Conservation (phyloP, 371 early-diverging fungal species). For the Haplosporangium sp. region DNA sequence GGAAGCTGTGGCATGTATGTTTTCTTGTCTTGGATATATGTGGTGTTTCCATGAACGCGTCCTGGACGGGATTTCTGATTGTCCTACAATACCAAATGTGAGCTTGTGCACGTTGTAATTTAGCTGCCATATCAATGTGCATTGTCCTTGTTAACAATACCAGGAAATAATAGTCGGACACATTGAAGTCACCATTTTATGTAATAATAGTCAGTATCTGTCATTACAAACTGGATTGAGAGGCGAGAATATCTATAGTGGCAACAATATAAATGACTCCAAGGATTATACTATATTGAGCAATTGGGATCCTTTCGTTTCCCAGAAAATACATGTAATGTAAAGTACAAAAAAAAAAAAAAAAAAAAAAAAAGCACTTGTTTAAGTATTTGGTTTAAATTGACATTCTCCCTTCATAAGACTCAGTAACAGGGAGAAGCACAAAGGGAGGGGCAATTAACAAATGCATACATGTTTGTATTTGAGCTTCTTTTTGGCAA, state of each 20-base stretch:
- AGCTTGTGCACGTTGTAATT: no score
- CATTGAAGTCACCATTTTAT: no score
- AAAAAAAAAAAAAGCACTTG: background rate
- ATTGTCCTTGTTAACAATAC: no score
- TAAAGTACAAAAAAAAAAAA: background rate
- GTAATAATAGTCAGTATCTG: no score
- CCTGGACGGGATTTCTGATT: no score
- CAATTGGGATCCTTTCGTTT: background rate
- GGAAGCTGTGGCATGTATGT: background rate
- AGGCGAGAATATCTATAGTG: background rate
- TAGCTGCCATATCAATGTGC: no score
- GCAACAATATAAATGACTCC: background rate
- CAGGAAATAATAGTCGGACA: no score
- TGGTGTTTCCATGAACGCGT: no score
- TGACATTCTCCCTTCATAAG: constrained; percentile 14
- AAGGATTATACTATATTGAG: background rate
- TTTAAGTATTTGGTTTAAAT: constrained; percentile 15
- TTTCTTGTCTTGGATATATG: background rate
- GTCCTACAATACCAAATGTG: no score
- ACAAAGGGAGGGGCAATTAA: no score
- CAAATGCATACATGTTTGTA: no score
- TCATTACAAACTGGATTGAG: background rate
- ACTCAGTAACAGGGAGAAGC: background rate
- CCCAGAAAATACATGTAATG: background rate
- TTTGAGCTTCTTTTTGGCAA: background rate